phyloP scores from a whole-genome alignment of 768 basidiomycete genomes.

The Suillus luteus region DNA sequence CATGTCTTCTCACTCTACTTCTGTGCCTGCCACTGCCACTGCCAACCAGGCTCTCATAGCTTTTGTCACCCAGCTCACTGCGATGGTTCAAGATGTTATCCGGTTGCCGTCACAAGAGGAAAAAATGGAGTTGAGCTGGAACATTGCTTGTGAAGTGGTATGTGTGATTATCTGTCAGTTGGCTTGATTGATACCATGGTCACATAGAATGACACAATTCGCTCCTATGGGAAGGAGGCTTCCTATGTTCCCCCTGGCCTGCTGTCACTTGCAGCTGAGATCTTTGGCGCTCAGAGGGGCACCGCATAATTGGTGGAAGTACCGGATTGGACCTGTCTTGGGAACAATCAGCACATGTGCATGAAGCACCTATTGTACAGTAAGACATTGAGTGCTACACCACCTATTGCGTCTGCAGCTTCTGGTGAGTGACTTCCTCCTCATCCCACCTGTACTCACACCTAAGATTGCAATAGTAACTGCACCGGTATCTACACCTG shows the following conservation, averaged over 20 bases:
- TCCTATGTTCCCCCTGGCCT: not conserved
- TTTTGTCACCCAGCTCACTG: not conserved
- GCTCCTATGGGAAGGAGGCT: not conserved
- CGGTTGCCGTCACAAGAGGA: not conserved
- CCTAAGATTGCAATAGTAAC: not conserved
- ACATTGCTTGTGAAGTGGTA: not conserved
- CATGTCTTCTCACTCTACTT: not conserved
- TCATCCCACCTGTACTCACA: not conserved
- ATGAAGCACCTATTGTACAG: conserved; percentile 1
- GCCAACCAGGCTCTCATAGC: not conserved
- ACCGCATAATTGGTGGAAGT: not conserved
- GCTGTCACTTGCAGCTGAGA: conserved; percentile 3
- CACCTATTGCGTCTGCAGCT: not conserved
- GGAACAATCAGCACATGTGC: not conserved
- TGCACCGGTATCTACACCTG: no score
- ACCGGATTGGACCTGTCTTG: not conserved
- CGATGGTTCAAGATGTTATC: not conserved
- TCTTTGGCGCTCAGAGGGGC: not conserved
- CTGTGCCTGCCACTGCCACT: not conserved
- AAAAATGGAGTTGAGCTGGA: not conserved
- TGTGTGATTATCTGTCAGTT: not conserved
- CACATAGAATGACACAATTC: not conserved
- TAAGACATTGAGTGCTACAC: not conserved
- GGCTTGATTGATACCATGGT: not conserved
- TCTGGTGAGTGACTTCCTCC: not conserved